A percentile compares a stretch with the other conserved stretches of the same genome.
Evolutionary conservation across 2,329 filamentous ascomycete genomes (phyloP).

Genomic region (Clonostachys byssicola): DNA sequence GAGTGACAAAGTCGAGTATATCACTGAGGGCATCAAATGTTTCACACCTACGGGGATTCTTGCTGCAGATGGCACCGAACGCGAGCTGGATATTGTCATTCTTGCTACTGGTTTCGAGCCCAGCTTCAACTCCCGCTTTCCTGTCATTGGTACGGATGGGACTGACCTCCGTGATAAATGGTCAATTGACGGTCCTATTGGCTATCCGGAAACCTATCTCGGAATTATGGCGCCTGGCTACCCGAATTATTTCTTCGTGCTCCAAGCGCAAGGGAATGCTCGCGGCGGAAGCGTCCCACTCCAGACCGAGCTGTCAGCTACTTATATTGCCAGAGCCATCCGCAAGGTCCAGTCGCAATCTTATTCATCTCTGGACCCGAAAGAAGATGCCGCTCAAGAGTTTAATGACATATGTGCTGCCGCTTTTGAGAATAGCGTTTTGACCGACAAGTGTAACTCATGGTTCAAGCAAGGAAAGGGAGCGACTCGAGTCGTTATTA

Average conservation of each 20-base stretch:
- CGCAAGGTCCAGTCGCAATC: neutral
- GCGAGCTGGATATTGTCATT: conserved; percentile 13
- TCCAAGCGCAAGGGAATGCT: neutral
- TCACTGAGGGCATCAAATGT: conserved; percentile 37
- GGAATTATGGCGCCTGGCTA: conserved; percentile 16
- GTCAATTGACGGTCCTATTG: conserved; percentile 9
- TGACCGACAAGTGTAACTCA: neutral
- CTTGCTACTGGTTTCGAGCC: conserved; percentile 16
- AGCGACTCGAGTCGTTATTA: neutral
- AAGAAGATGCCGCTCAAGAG: neutral
- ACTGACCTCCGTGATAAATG: conserved; percentile 19
- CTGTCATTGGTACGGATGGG: conserved; percentile 36
- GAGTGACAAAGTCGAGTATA: conserved; percentile 58
- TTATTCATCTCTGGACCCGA: neutral
- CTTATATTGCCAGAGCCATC: neutral
- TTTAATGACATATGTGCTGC: neutral
- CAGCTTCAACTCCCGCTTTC: conserved; percentile 25
- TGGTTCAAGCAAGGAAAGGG: neutral
- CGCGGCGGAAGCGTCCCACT: neutral
- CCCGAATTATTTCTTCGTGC: conserved; percentile 15
- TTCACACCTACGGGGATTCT: conserved; percentile 40
- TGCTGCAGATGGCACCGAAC: conserved; percentile 37
- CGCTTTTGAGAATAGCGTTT: neutral
- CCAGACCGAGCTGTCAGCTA: neutral
- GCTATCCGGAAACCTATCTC: conserved; percentile 17